phyloP scores from a whole-genome alignment of 345 rosid genomes.

The Hibiscus syriacus region DNA sequence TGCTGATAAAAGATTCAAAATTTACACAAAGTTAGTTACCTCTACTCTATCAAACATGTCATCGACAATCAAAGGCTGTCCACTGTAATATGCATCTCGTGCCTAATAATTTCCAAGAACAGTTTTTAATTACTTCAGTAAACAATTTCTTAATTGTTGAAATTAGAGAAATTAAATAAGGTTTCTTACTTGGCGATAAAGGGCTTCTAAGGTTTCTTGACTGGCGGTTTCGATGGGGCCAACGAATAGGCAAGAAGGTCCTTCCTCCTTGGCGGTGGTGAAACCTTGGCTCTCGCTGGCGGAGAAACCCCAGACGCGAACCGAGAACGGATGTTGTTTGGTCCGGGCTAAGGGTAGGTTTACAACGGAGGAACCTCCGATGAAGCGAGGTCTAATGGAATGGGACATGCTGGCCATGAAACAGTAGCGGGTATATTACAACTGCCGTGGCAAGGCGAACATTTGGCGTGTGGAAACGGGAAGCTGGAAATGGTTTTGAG shows the following conservation, averaged over 20 bases:
- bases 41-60: constrained; percentile 98
- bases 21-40: constrained; percentile 41
- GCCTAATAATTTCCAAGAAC: constrained; percentile 42
- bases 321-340: constrained; percentile 41
- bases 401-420: no score
- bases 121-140: background rate
- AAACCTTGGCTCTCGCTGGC: constrained; percentile 29
- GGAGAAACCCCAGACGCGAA: constrained; percentile 30
- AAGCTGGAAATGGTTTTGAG: no score
- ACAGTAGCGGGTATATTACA: no score
- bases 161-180: background rate
- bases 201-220: constrained; percentile 94
- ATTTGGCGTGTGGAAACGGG: no score
- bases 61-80: constrained; percentile 74
- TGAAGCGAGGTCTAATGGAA: no score
- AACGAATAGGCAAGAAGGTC: constrained; percentile 36
- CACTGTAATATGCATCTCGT: constrained; percentile 78
- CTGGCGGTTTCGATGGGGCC: constrained; percentile 93
- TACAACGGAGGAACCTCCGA: constrained; percentile 31
- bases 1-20: background rate
- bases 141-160: background rate
- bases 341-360: constrained; percentile 31
- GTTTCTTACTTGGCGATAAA: constrained; percentile 55
- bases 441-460: no score
- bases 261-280: constrained; percentile 38